Evolutionary conservation across 2,329 filamentous ascomycete genomes (phyloP), one percentile per base, ranked within the genome.

Genomic region (Ophiostoma sp.): DNA sequence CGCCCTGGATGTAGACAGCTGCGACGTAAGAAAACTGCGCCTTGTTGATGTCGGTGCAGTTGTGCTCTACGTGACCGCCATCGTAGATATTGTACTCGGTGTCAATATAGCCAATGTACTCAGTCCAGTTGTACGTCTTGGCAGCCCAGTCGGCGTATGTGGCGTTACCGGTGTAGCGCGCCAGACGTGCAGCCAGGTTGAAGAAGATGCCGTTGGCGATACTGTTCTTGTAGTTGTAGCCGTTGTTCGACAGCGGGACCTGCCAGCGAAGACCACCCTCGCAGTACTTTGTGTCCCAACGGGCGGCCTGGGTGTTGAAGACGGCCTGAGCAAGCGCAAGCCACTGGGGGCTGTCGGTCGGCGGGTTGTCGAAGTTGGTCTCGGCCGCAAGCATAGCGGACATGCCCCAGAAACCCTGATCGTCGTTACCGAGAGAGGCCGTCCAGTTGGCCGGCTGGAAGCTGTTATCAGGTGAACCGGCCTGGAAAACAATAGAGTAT

Each of bases 1-100:
- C 82, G 0, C 89, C 89, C 68, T 87, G 83, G 5, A 89, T 74
- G 58, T 88, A 80, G 42, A 87, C 80, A 2, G 84, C 89, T 11
- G 85, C 84, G 70, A 88, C 89, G 76, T 90, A 90, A 0, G 87
- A 87, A 79, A 87, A 91, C 72, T 89, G 87, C 1, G 84, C 80
- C 72, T 83, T 82, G 77, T 88, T 85, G 73, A 88, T 79, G 67
- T 83, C 79, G 16, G 81, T 84, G 76, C 89, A 91, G 73, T 89
- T 84, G 44, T 82, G 77, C 27, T 78, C 78, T 52, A 85, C 80
- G 72, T 87, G 81, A 0, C 81, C 84, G 8, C 88, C 89, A 72
- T 91, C 89, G 71, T 85, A 89, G 27, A 90, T 84, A 52, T 85
- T 82, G 69, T 70, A 77, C 0, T 86, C 77, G 38, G 84, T 78